Evolutionary conservation across 371 early-diverging fungal species (phyloP).

Genomic region (Mucor lusitanicus): DNA sequence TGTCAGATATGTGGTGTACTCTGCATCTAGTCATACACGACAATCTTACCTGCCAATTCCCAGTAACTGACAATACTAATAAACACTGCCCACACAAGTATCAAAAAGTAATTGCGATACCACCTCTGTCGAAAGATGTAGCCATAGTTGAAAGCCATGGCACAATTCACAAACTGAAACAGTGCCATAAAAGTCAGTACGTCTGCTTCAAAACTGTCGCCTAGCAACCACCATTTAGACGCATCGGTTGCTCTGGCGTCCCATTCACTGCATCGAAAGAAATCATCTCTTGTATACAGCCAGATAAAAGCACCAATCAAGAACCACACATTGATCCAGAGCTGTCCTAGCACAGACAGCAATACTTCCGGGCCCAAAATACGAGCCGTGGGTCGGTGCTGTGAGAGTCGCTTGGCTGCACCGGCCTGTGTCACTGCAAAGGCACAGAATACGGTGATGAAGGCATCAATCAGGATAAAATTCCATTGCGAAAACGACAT

Average conservation of each 20-base stretch:
- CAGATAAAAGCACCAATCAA: slow-evolving; percentile 48
- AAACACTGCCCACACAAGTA: slow-evolving; percentile 57
- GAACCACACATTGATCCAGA: slow-evolving; percentile 68
- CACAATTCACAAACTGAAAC: slow-evolving; percentile 65
- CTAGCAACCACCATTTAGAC: slow-evolving; percentile 78
- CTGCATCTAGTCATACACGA: too few relatives aligned
- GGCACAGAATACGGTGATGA: slow-evolving; percentile 63
- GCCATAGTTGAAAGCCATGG: slow-evolving; percentile 70
- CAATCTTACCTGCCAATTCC: slow-evolving; percentile 53
- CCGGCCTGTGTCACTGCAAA: slow-evolving; percentile 67
- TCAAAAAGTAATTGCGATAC: slow-evolving; percentile 63
- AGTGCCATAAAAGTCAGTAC: slow-evolving; percentile 57
- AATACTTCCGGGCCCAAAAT: slow-evolving; percentile 73
- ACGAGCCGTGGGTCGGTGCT: slow-evolving; percentile 72
- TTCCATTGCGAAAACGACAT: slow-evolving; percentile 58
- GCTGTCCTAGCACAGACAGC: slow-evolving; percentile 61
- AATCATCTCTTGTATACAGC: slow-evolving; percentile 63
- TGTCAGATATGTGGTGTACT: background rate
- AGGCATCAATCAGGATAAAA: slow-evolving; percentile 77
- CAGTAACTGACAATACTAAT: slow-evolving; percentile 60
- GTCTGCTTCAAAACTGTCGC: slow-evolving; percentile 77
- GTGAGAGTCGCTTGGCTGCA: slow-evolving; percentile 55
- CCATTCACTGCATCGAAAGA: slow-evolving; percentile 74
- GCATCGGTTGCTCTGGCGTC: slow-evolving; percentile 61
- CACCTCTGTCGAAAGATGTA: slow-evolving; percentile 57